Percentiles rank a stretch among this genome's conserved stretches.
Evolutionary conservation across 345 rosid species (phyloP).

Genomic region (Carallia brachiata): DNA sequence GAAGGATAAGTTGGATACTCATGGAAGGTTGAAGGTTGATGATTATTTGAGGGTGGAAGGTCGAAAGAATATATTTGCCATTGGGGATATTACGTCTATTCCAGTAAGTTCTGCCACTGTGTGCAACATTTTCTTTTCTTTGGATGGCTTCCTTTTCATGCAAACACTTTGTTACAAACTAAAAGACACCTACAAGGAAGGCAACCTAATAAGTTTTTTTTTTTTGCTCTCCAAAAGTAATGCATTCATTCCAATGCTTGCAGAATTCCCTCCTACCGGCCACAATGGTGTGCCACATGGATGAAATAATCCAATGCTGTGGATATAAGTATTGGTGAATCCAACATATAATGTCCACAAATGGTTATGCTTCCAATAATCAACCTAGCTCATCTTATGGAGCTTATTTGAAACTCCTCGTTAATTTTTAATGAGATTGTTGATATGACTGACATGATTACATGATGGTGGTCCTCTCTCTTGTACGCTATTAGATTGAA

Average conservation of each 20-base stretch:
- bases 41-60: conserved; percentile 57
- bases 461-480: neutral
- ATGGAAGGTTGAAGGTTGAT: conserved; percentile 75
- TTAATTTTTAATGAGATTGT: neutral
- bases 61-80: conserved; percentile 52
- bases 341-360: too few relatives aligned
- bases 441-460: neutral
- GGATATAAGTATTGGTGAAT: too few relatives aligned
- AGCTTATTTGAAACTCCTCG: neutral
- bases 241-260: too few relatives aligned
- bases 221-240: too few relatives aligned
- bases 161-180: neutral
- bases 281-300: too few relatives aligned
- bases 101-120: conserved; percentile 41
- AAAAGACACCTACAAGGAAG: neutral
- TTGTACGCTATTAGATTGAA: neutral
- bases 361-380: neutral
- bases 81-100: conserved; percentile 76
- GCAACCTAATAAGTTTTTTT: neutral
- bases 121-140: neutral
- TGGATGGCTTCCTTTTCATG: neutral
- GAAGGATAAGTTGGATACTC: conserved; percentile 50
- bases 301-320: too few relatives aligned
- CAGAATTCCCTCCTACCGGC: too few relatives aligned
- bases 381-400: neutral